phyloP scores from a whole-genome alignment of 2,329 filamentous ascomycete species.

The Alternaria alternata region DNA sequence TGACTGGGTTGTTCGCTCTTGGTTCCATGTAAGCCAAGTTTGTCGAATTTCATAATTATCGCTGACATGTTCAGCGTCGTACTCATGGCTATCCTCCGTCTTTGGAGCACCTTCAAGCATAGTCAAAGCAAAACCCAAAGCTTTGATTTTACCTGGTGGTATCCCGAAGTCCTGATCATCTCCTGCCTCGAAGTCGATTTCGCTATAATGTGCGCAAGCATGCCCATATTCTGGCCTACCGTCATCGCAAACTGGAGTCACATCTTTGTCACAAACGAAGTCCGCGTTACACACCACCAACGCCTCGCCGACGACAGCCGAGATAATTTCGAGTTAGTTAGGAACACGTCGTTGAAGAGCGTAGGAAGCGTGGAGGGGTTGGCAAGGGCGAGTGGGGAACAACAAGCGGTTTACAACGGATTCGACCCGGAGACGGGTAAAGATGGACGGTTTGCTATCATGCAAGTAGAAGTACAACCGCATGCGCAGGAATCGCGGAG shows the following conservation, averaged over 20 bases:
- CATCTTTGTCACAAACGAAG: conserved; percentile 48
- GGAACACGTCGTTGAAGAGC: conserved; percentile 30
- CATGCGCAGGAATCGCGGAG: conserved; percentile 4
- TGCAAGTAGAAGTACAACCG: conserved; percentile 17
- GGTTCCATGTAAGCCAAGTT: conserved; percentile 32
- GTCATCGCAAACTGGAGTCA: conserved; percentile 37
- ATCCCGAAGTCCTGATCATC: conserved; percentile 39
- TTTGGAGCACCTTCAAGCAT: conserved; percentile 38
- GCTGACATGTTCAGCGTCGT: conserved; percentile 33
- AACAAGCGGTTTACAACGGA: conserved; percentile 16
- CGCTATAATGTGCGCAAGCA: conserved; percentile 48
- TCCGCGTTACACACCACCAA: conserved; percentile 38
- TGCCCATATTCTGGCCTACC: conserved; percentile 50
- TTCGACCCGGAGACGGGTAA: conserved; percentile 20
- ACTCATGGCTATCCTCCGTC: conserved; percentile 39
- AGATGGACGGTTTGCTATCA: conserved; percentile 2
- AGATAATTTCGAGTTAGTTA: conserved; percentile 31
- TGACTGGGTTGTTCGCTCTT: conserved; percentile 37
- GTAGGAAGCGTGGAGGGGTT: conserved; percentile 31
- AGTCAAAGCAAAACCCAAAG: conserved; percentile 13
- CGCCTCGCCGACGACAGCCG: conserved; percentile 19
- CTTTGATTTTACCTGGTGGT: conserved; percentile 46
- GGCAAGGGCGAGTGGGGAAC: conserved; percentile 23
- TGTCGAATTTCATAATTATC: background rate
- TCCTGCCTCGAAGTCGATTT: conserved; percentile 46